phyloP scores from a whole-genome alignment of 176 grass and related monocot genomes.

The Triticum urartu region DNA sequence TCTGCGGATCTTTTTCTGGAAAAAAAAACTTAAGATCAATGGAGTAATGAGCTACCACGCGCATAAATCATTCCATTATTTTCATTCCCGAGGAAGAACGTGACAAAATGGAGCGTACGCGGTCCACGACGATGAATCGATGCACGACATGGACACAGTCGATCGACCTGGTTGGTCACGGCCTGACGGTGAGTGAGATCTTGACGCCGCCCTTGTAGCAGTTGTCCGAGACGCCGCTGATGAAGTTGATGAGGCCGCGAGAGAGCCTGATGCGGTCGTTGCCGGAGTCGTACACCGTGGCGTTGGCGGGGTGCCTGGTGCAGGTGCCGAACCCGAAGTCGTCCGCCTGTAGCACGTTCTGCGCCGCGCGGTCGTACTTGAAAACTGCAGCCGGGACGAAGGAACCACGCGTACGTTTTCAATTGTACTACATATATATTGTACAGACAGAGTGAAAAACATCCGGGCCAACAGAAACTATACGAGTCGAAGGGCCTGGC shows the following conservation, averaged over 20 bases:
- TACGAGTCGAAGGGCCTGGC: too few relatives aligned
- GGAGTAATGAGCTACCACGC: too few relatives aligned
- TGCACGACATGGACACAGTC: background rate
- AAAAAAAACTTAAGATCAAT: too few relatives aligned
- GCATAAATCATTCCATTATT: too few relatives aligned
- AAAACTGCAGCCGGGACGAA: slow-evolving; percentile 27
- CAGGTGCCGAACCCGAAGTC: background rate
- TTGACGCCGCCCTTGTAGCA: slow-evolving; percentile 34
- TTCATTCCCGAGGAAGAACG: too few relatives aligned
- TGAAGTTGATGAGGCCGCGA: slow-evolving; percentile 38
- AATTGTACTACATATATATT: background rate
- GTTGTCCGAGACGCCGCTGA: slow-evolving; percentile 41
- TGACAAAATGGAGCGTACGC: background rate
- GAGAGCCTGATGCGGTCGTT: slow-evolving; percentile 32
- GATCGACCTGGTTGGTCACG: background rate
- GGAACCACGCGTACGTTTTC: background rate
- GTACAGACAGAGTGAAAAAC: background rate
- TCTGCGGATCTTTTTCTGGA: too few relatives aligned
- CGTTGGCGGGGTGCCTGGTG: background rate
- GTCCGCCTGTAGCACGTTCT: slow-evolving; percentile 42
- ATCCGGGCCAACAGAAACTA: background rate
- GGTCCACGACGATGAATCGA: background rate
- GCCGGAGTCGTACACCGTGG: slow-evolving; percentile 20
- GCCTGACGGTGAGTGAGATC: slow-evolving; percentile 3
- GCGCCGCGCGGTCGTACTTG: slow-evolving; percentile 36